Percentiles rank a stretch among this genome's conserved stretches.
Conservation (phyloP, 192 early-diverging fungal genomes). For the Funneliformis mosseae region DNA sequence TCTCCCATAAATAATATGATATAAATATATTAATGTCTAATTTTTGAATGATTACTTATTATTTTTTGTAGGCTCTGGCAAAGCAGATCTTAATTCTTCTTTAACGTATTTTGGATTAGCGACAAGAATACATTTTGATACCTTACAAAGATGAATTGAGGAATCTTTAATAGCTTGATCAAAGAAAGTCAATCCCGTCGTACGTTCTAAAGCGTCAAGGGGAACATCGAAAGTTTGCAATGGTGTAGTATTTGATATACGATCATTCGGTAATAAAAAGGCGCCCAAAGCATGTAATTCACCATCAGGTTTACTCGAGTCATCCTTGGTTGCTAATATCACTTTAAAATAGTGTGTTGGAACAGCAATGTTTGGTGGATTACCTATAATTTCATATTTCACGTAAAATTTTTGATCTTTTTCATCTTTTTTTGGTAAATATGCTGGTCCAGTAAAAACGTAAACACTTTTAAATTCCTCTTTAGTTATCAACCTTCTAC, state of each 20-base stretch:
- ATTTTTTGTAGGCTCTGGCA: neutral
- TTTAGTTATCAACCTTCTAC: slow-evolving; percentile 63
- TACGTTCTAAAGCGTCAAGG: slow-evolving; percentile 72
- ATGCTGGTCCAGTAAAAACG: slow-evolving; percentile 87
- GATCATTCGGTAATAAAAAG: slow-evolving; percentile 86
- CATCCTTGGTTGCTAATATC: slow-evolving; percentile 66
- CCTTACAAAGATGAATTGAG: slow-evolving; percentile 1
- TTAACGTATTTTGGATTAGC: slow-evolving; percentile 23
- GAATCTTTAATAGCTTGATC: slow-evolving; percentile 48
- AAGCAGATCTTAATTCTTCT: neutral
- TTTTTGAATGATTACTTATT: neutral
- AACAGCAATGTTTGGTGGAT: slow-evolving; percentile 83
- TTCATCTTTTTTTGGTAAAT: slow-evolving; percentile 71
- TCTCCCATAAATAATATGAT: too few species aligned
- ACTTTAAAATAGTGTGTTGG: slow-evolving; percentile 96
- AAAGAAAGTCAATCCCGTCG: slow-evolving; percentile 72
- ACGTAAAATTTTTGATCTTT: slow-evolving; percentile 57
- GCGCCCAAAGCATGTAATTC: slow-evolving; percentile 56
- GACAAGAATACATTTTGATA: slow-evolving; percentile 5
- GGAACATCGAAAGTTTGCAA: slow-evolving; percentile 72
- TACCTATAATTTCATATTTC: slow-evolving; percentile 87
- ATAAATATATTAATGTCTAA: neutral
- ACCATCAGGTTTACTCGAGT: slow-evolving; percentile 47
- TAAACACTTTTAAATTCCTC: slow-evolving; percentile 76
- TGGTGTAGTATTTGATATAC: slow-evolving; percentile 64